Base-by-base conservation (phyloP, 2,329 filamentous ascomycete genomes). In the Penicillium sp. region DNA sequence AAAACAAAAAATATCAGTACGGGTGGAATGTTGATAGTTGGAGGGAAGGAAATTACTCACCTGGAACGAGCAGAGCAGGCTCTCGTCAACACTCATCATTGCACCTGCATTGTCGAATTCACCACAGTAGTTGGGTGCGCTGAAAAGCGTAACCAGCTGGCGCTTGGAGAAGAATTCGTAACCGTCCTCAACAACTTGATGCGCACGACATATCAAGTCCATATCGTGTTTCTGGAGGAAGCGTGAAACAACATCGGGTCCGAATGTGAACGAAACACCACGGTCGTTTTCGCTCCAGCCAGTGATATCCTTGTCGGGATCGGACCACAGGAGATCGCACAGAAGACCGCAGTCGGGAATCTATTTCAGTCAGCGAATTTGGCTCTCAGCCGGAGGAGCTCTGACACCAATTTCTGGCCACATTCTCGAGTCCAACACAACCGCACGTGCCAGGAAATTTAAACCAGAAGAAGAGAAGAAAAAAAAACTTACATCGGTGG, bases 71-170 rank as follows among this genome's bases (percentile, higher is more conserved):
- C 95, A 99, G 72, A 99, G 84, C 78, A 99, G 81, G 77, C 93
- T 97, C 84, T 98, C 95, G 75, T 98, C 95, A 39, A 99, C 95
- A 74, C 93, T 97, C 95, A 99, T 98, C 93, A 99, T 98, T 64
- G 95, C 95, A 75, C 95, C 95, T 52, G 93, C 93, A 74, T 99
- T 99, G 83, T 99, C 95, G 74, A 99, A 99, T 81, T 99, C 95
- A 77, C 93, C 93, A 71, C 93, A 99, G 83, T 99, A 99, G 82
- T 99, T 99, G 66, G 95, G 95, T 52, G 95, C 95, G 73, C 91
- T 96, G 83, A 99, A 99, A 57, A 99, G 83, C 56, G 95, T 99
- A 63, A 99, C 95, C 64, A 99, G 83, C 78, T 98, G 93, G 68
- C 95, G 89, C 82, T 98, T 98, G 60, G 92, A 96, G 83, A 99